Conservation (phyloP, 23 red algal species). For the Gracilaria domingensis region DNA sequence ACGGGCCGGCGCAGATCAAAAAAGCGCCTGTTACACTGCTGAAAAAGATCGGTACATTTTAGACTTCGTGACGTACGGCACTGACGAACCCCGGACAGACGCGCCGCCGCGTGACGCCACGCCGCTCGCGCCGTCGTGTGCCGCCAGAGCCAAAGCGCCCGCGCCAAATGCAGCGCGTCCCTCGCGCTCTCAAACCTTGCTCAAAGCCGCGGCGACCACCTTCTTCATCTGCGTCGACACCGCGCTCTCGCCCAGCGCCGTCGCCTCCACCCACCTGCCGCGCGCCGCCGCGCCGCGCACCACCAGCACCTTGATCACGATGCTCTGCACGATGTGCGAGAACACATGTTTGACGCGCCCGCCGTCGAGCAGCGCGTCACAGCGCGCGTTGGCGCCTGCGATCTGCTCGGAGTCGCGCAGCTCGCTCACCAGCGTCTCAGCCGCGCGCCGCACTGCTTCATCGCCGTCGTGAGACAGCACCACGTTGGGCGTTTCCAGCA, state of each 20-base stretch:
- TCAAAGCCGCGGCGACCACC: slow-evolving; percentile 20
- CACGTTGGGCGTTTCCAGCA: slow-evolving; percentile 84
- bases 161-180: too few species aligned
- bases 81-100: too few species aligned
- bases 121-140: too few species aligned
- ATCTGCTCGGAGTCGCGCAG: neutral
- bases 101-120: too few species aligned
- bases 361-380: slow-evolving; percentile 19
- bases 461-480: slow-evolving; percentile 15
- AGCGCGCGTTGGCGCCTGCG: neutral
- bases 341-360: slow-evolving; percentile 89
- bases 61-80: too few species aligned
- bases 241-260: slow-evolving; percentile 7
- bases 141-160: too few species aligned
- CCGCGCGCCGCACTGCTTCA: neutral
- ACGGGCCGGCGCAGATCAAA: too few species aligned
- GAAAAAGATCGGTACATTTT: too few species aligned
- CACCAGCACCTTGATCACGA: slow-evolving; percentile 49
- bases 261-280: slow-evolving; percentile 36
- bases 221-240: slow-evolving; percentile 67
- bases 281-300: neutral
- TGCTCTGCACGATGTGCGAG: slow-evolving; percentile 90
- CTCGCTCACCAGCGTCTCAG: neutral
- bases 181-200: too few species aligned
- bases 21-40: too few species aligned